A percentile compares a stretch with the other conserved stretches of the same genome.
These are phyloP conservation scores for Waltergamsia citrina DNA, from an alignment of 2,329 filamentous ascomycete species.

Conservation along the genomic window DNA sequence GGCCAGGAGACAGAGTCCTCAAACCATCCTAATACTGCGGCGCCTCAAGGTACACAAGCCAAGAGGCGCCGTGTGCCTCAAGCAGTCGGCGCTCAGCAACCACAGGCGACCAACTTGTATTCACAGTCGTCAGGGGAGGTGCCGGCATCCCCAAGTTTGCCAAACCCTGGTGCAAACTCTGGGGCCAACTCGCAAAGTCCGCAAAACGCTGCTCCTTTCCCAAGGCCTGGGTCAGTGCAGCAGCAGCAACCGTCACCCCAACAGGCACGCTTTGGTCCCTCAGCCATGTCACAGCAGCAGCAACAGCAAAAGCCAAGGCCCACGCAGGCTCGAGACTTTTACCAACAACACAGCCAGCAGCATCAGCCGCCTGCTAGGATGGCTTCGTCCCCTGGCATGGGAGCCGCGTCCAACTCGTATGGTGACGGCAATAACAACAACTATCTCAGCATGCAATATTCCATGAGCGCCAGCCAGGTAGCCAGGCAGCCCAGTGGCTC, in stretches of 20 bases:
- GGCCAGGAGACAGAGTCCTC: too few relatives aligned
- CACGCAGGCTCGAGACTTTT: too few relatives aligned
- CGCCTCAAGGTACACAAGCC: neutral
- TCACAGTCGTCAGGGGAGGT: neutral
- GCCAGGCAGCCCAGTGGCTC: neutral
- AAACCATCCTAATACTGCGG: too few relatives aligned
- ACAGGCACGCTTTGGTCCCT: neutral
- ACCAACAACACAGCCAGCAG: neutral
- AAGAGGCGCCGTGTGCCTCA: neutral
- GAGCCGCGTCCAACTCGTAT: neutral
- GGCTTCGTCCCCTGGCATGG: neutral
- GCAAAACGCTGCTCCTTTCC: neutral
- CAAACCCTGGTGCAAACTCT: neutral
- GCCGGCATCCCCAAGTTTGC: neutral
- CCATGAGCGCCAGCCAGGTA: constrained; percentile 1
- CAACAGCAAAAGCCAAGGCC: neutral
- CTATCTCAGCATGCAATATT: constrained; percentile 3
- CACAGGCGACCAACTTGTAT: too few relatives aligned
- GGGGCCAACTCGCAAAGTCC: neutral
- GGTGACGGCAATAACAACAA: neutral
- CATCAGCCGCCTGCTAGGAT: neutral
- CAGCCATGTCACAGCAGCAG: neutral
- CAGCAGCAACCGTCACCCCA: neutral
- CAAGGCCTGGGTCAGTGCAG: neutral
- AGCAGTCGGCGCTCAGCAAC: neutral